A percentile compares a stretch with the other conserved stretches of the same genome.
phyloP scores from a whole-genome alignment of 2,329 filamentous ascomycete species.

The Xylariaceae sp. region DNA sequence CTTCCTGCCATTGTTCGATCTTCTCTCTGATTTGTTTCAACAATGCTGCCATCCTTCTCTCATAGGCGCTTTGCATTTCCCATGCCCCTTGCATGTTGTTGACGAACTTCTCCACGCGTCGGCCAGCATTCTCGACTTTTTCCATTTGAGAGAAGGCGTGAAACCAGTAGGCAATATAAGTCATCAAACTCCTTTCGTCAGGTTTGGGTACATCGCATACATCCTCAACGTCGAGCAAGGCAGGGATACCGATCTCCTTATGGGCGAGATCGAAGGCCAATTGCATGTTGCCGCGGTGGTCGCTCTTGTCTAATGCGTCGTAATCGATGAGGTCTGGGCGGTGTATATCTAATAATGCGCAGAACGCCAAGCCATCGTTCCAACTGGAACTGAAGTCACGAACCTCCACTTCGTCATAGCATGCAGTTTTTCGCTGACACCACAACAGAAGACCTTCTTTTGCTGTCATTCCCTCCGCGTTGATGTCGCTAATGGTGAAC shows the following conservation, averaged over 20 bases:
- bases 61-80: conserved; percentile 98
- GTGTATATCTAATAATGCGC: conserved; percentile 93
- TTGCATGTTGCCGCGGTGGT: conserved; percentile 97
- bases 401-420: conserved; percentile 95
- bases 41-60: conserved; percentile 82
- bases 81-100: conserved; percentile 98
- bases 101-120: conserved; percentile 96
- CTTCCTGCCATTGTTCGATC: conserved; percentile 68
- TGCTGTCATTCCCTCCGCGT: conserved; percentile 93
- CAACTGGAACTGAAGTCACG: conserved; percentile 92
- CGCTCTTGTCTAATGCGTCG: conserved; percentile 86
- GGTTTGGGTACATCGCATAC: conserved; percentile 95
- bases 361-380: conserved; percentile 97
- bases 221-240: conserved; percentile 93
- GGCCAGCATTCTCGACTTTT: conserved; percentile 93
- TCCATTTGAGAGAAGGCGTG: conserved; percentile 99
- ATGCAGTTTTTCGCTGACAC: conserved; percentile 98
- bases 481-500: conserved; percentile 99
- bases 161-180: conserved; percentile 99
- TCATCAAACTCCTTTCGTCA: conserved; percentile 96
- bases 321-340: conserved; percentile 96
- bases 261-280: conserved; percentile 93
- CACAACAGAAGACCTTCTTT: conserved; percentile 93
- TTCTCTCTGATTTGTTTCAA: conserved; percentile 71
- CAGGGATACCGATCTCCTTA: conserved; percentile 94